A percentile compares a stretch with the other conserved stretches of the same genome.
Conservation (phyloP, 208 protist species). For the Borovskyia barvae region DNA sequence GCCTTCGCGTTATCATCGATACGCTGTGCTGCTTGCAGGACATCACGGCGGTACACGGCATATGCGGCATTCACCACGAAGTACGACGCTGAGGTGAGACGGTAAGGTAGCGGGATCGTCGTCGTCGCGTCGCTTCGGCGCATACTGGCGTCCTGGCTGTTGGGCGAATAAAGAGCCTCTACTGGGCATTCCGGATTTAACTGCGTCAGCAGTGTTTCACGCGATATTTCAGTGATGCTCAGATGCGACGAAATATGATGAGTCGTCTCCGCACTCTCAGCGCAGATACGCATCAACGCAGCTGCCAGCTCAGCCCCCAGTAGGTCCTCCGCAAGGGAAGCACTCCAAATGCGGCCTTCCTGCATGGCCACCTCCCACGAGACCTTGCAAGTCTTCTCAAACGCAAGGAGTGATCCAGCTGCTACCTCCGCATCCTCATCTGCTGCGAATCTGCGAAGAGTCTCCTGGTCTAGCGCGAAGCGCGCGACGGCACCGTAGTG, state of each 20-base stretch:
- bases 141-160: not conserved
- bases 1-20: not conserved
- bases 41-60: constrained; percentile 20
- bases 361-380: constrained; percentile 52
- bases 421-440: constrained; percentile 21
- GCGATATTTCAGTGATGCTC: constrained; percentile 10
- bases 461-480: constrained; percentile 52
- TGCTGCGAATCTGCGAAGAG: constrained; percentile 8
- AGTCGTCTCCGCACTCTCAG: not conserved
- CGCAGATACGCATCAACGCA: constrained; percentile 39
- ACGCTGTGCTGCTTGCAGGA: not conserved
- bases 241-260: constrained; percentile 6
- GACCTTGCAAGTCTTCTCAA: constrained; percentile 45
- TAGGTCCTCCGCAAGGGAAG: constrained; percentile 58
- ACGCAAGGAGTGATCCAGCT: constrained; percentile 18
- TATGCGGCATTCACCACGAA: constrained; percentile 25
- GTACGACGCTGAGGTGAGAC: constrained; percentile 10
- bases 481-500: constrained; percentile 68
- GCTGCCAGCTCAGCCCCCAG: constrained; percentile 61
- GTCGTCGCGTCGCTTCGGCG: not conserved
- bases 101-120: constrained; percentile 1
- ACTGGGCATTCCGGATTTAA: constrained; percentile 7
- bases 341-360: constrained; percentile 68
- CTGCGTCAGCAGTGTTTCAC: constrained; percentile 8
- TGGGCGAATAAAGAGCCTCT: constrained; percentile 1